A percentile compares a stretch with the other conserved stretches of the same genome.
Conservation (phyloP, 1,139 yeast genomes). For the Candida sp. region DNA sequence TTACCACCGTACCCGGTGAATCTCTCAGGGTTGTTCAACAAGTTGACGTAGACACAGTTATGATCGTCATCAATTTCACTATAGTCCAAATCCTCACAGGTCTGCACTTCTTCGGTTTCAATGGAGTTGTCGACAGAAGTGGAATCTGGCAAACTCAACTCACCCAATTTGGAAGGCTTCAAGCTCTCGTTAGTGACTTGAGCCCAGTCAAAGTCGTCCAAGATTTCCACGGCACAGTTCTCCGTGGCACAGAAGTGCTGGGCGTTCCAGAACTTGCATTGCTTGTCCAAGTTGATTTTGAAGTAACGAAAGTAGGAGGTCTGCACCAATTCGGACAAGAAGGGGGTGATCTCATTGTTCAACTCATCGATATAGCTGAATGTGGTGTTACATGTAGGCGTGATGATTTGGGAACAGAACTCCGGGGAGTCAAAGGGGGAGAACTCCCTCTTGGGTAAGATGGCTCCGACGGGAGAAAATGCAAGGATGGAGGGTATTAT, state of each 20-base stretch:
- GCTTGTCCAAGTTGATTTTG: conserved; percentile 82
- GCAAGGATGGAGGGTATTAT: conserved; percentile 5
- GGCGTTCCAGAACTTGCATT: conserved; percentile 89
- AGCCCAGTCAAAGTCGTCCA: conserved; percentile 59
- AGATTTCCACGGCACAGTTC: conserved; percentile 91
- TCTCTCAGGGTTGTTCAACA: conserved; percentile 91
- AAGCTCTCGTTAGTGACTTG: conserved; percentile 68
- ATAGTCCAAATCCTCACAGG: conserved; percentile 51
- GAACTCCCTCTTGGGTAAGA: conserved; percentile 15
- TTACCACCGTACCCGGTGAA: conserved; percentile 97
- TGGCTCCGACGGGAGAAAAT: conserved; percentile 6
- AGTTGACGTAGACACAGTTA: conserved; percentile 80
- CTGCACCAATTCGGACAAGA: conserved; percentile 58
- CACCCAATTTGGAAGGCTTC: conserved; percentile 77
- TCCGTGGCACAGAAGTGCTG: conserved; percentile 90
- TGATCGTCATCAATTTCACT: conserved; percentile 66
- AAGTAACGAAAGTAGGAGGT: conserved; percentile 85
- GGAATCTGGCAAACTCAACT: conserved; percentile 27
- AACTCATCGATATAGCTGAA: conserved; percentile 47
- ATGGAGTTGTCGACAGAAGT: conserved; percentile 21
- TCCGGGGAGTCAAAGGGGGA: conserved; percentile 51
- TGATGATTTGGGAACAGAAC: conserved; percentile 51
- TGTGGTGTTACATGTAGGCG: conserved; percentile 52
- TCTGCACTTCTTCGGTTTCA: conserved; percentile 22
- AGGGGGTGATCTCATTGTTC: conserved; percentile 46